phyloP scores from a whole-genome alignment of 169 alveolate species.

The Plasmodium falciparum region DNA sequence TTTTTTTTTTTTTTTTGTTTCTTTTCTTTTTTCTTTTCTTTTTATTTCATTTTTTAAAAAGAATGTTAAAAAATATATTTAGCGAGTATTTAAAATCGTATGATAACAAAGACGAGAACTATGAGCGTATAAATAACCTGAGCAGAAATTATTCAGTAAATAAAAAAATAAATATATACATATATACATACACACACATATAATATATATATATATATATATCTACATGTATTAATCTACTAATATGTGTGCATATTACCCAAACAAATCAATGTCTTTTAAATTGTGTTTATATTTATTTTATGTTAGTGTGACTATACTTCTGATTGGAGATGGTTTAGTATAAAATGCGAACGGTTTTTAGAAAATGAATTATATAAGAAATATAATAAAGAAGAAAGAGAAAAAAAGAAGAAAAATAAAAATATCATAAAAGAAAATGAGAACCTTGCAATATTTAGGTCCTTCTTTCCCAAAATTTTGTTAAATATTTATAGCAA shows the following conservation, averaged over 20 bases:
- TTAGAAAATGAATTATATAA: conserved; percentile 33
- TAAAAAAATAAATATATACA: too few relatives aligned
- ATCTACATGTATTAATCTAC: too few relatives aligned
- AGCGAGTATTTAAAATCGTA: conserved; percentile 32
- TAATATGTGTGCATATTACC: too few relatives aligned
- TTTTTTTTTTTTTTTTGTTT: not conserved
- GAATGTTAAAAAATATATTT: conserved; percentile 51
- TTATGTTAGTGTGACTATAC: conserved; percentile 27
- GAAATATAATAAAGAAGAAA: conserved; percentile 6
- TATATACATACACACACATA: too few relatives aligned
- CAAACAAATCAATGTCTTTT: too few relatives aligned
- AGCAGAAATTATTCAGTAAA: conserved; percentile 37
- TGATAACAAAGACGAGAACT: conserved; percentile 12
- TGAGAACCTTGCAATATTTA: conserved; percentile 26
- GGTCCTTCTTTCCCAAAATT: conserved; percentile 47
- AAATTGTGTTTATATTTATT: not conserved
- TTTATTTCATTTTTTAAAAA: conserved; percentile 4
- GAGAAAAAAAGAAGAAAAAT: conserved; percentile 2
- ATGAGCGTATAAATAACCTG: not conserved
- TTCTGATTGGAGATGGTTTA: conserved; percentile 73
- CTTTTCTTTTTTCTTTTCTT: not conserved
- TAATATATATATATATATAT: too few relatives aligned
- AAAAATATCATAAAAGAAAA: conserved; percentile 13
- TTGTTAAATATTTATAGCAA: conserved; percentile 33
- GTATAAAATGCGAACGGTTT: conserved; percentile 52